Percentiles rank a stretch among this genome's conserved stretches.
phyloP scores from a whole-genome alignment of 805 yeast species.

The Suhomyces sp. region DNA sequence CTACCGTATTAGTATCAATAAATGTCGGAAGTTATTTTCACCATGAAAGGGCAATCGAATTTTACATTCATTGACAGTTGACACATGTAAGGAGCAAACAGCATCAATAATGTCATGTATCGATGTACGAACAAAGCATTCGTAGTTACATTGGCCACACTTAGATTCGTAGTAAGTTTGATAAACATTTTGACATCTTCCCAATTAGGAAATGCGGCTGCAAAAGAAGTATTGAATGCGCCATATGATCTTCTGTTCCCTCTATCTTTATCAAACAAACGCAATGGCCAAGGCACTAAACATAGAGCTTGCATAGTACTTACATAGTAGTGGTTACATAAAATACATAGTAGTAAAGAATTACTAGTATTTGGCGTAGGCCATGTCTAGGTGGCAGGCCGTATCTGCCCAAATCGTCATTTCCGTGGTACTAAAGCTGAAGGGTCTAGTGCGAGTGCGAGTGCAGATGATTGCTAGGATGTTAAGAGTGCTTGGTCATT shows the following conservation, averaged over 20 bases:
- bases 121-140: too few species aligned
- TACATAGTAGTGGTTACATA: too few species aligned
- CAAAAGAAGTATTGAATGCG: background rate
- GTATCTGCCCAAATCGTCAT: too few species aligned
- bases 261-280: background rate
- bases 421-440: too few species aligned
- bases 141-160: background rate
- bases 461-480: too few species aligned
- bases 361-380: too few species aligned
- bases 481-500: too few species aligned
- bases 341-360: too few species aligned
- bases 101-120: background rate
- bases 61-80: background rate
- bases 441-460: too few species aligned
- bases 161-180: background rate
- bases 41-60: background rate
- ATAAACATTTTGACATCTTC: background rate
- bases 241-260: background rate
- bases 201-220: background rate
- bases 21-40: background rate
- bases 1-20: too few species aligned
- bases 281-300: background rate
- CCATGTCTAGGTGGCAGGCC: too few species aligned
- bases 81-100: background rate
- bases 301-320: too few species aligned